A percentile compares a stretch with the other conserved stretches of the same genome.
Evolutionary conservation across 2,329 filamentous ascomycete species (phyloP).

Genomic region (Nigrospora sphaerica): DNA sequence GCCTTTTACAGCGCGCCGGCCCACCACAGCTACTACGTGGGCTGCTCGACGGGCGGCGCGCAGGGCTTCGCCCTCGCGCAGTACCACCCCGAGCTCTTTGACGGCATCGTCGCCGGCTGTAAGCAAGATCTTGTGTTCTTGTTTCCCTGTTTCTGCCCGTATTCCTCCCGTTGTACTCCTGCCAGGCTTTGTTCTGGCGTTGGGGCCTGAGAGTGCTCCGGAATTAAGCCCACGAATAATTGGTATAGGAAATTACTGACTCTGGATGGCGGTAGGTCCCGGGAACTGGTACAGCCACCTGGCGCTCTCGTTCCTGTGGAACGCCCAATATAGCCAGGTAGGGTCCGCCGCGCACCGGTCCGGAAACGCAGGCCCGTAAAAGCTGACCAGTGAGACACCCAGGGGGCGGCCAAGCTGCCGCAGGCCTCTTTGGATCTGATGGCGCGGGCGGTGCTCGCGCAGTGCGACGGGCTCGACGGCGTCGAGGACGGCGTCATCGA

Average conservation of each 20-base stretch:
- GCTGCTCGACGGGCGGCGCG: constrained; percentile 32
- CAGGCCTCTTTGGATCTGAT: constrained; percentile 24
- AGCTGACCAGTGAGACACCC: no score
- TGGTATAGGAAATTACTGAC: no score
- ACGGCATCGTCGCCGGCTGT: constrained; percentile 30
- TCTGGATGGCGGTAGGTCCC: no score
- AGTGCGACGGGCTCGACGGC: constrained; percentile 31
- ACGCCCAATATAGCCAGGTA: constrained; percentile 9
- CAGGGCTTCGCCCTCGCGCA: constrained; percentile 33
- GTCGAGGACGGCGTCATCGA: constrained; percentile 29
- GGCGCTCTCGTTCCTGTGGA: constrained; percentile 12
- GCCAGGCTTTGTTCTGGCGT: constrained; percentile 6
- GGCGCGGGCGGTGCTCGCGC: constrained; percentile 22
- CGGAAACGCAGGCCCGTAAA: background rate
- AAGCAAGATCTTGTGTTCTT: no score
- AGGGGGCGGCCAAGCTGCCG: constrained; percentile 7
- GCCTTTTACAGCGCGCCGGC: constrained; percentile 23
- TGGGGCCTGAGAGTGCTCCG: no score
- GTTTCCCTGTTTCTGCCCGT: no score
- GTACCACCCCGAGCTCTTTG: constrained; percentile 30
- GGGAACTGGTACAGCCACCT: constrained; percentile 27
- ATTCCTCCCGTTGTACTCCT: no score
- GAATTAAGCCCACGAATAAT: no score
- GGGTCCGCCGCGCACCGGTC: background rate
- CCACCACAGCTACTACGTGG: constrained; percentile 28